Evolutionary conservation across 139 green algal genomes (phyloP).

Genomic region (Nannochloris sp.): DNA sequence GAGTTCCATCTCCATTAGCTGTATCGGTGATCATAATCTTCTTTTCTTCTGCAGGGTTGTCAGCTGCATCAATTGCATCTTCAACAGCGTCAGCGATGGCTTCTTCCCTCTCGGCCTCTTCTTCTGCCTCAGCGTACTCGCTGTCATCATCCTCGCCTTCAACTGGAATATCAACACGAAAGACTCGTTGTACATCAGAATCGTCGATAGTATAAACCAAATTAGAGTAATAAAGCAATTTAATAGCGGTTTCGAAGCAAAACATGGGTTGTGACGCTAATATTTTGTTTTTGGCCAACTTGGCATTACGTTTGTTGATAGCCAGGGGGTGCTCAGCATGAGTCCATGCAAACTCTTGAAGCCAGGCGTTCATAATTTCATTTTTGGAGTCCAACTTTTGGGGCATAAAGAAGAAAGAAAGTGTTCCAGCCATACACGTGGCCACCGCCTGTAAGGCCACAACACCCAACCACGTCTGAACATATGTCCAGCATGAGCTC

Average conservation of each 20-base stretch:
- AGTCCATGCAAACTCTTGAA: constrained; percentile 47
- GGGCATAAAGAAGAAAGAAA: constrained; percentile 13
- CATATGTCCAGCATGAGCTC: constrained; percentile 16
- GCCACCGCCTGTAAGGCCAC: constrained; percentile 2
- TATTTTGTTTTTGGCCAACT: not conserved
- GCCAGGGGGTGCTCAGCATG: constrained; percentile 1
- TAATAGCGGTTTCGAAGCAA: constrained; percentile 52
- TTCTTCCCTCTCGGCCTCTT: no score
- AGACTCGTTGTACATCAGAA: not conserved
- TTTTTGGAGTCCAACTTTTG: not conserved
- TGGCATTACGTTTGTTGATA: not conserved
- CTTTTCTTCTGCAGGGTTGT: not conserved
- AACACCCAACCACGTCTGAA: constrained; percentile 2
- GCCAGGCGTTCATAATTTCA: constrained; percentile 8
- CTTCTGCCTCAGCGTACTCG: no score
- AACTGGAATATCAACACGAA: not conserved
- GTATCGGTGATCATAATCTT: not conserved
- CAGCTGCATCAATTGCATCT: not conserved
- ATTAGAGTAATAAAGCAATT: constrained; percentile 47
- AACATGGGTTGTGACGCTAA: constrained; percentile 46
- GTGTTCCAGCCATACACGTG: not conserved
- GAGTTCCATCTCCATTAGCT: not conserved
- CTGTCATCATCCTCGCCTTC: not conserved
- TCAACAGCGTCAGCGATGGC: no score
- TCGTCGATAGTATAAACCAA: constrained; percentile 35